Percentiles rank a stretch among this genome's conserved stretches.
Evolutionary conservation across 2,329 filamentous ascomycete species (phyloP).

Genomic region (Aspergillus tanneri): DNA sequence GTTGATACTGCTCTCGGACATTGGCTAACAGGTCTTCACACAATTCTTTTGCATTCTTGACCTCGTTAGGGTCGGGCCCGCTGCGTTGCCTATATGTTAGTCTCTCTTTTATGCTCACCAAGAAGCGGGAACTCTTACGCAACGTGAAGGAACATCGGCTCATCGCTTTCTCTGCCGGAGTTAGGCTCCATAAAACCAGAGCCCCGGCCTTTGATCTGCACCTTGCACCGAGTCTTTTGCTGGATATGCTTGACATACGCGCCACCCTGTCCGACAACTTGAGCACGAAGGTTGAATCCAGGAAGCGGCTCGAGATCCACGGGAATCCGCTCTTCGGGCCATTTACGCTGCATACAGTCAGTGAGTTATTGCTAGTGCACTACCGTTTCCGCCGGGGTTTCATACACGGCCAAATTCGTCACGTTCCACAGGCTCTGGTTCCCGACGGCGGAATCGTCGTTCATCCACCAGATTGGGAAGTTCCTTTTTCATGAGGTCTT

Average conservation of each 20-base stretch:
- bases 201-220: slow-evolving; percentile 95
- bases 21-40: slow-evolving; percentile 85
- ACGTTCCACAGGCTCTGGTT: slow-evolving; percentile 76
- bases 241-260: slow-evolving; percentile 98
- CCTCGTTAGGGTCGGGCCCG: slow-evolving; percentile 82
- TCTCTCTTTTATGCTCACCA: slow-evolving; percentile 25
- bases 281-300: slow-evolving; percentile 92
- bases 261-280: slow-evolving; percentile 91
- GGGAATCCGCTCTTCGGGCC: slow-evolving; percentile 93
- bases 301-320: slow-evolving; percentile 87
- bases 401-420: slow-evolving; percentile 84
- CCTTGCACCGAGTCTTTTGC: slow-evolving; percentile 88
- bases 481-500: slow-evolving; percentile 95
- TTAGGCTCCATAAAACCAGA: slow-evolving; percentile 90
- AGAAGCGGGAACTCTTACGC: slow-evolving; percentile 56
- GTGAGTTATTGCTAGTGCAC: slow-evolving; percentile 4
- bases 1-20: slow-evolving; percentile 85
- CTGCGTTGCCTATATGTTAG: slow-evolving; percentile 45
- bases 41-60: slow-evolving; percentile 80
- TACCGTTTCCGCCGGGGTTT: background rate
- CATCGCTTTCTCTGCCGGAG: slow-evolving; percentile 87
- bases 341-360: slow-evolving; percentile 72
- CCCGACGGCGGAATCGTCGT: slow-evolving; percentile 80
- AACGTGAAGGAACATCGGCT: slow-evolving; percentile 95
- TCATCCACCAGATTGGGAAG: slow-evolving; percentile 94